Base-by-base conservation (phyloP, 2,329 filamentous ascomycete species). In the Purpureocillium lavendulum region DNA sequence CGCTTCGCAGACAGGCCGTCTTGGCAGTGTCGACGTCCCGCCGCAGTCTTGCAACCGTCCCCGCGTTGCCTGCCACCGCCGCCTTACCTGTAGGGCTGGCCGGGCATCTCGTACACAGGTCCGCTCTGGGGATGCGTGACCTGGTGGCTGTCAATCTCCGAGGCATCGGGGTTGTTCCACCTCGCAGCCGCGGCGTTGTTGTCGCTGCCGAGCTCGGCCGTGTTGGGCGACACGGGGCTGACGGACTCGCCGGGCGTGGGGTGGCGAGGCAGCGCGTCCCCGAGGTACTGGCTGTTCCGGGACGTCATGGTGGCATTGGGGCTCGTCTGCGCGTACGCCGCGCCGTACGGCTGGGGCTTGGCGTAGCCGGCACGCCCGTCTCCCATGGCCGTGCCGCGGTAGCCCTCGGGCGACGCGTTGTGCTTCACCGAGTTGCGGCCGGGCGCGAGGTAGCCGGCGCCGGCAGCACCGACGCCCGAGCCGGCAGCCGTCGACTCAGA, bases 91-190 rank as follows among this genome's bases (percentile, higher is more conserved):
- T 64, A 66, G 24, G 41, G 45, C 46, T 66, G 56, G 11, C 58
- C 48, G 3, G 64, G 60, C 65, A 67, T 67, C 54, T 67, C 65
- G 41, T 63, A 67, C 5, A 67, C 61, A 2, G 59, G 59, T 2
- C 57, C 59, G 30, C 47, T 60, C 46, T 53, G 57, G 45, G 50
- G 58, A 47, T 39, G 50, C 47, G 55, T 46, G 5, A 62, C 52
- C 24, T 59, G 49, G 33, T 58, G 51, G 35, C 60, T 53, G 40
- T 65, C 63, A 42, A 65, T 64, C 52, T 66, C 63, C 4, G 60
- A 51, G 4, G 62, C 62, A 33, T 57, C 48, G 12, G 55, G 46
- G 40, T 56, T 55, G 40, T 59, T 52, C 59, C 61, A 65, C 39
- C 53, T 55, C 26, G 52, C 48, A 7, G 56, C 54, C 7, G 49